Evolutionary conservation across 2,329 filamentous ascomycete species (phyloP), one percentile per base, ranked within the genome.

Genomic region (Westerdykella aurantiaca): DNA sequence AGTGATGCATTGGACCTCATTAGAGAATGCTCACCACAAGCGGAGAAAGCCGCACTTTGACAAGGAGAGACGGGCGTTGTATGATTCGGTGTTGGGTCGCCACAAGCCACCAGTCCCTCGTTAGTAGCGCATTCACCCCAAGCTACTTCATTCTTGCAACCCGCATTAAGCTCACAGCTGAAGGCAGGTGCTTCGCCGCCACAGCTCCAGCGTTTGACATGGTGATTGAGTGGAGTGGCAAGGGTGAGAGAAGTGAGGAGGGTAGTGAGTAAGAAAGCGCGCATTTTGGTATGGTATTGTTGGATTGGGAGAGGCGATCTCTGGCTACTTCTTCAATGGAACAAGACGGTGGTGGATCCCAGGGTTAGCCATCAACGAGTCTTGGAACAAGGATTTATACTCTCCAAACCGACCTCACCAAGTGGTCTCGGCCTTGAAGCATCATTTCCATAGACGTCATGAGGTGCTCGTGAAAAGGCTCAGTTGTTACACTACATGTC

Each of bases 21-120:
- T 25, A 5, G 23, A 25, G 5, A n/a, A 10, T 25, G 23, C 41
- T 43, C 31, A 43, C 34, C 41, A 31, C 41, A 43, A 37, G 41
- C 34, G 1, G 17, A 18, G 25, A 43, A 43, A 25, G 33, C 34
- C 37, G 41, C 14, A 6, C n/a, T 12, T 33, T 43, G 41, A 17
- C 41, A 43, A 7, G 31, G n/a, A 5, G 41, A 43, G 14, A 43
- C 33, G 5, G 41, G 41, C 11, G 11, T 14, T 5, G 14, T 38
- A n/a, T 37, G 33, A 31, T 38, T 38, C 17, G 41, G 41, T 9
- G 25, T n/a, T 16, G 41, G 41, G 18, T 43, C 41, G n/a, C 34
- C 34, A 23, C 41, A 43, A 16, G 10, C 34, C 16, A 29, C 16
- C 14, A 43, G 16, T 23, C 31, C 41, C 5, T 13, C 22, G 12